phyloP scores from a whole-genome alignment of 345 rosid species.

The Garcia nutans region DNA sequence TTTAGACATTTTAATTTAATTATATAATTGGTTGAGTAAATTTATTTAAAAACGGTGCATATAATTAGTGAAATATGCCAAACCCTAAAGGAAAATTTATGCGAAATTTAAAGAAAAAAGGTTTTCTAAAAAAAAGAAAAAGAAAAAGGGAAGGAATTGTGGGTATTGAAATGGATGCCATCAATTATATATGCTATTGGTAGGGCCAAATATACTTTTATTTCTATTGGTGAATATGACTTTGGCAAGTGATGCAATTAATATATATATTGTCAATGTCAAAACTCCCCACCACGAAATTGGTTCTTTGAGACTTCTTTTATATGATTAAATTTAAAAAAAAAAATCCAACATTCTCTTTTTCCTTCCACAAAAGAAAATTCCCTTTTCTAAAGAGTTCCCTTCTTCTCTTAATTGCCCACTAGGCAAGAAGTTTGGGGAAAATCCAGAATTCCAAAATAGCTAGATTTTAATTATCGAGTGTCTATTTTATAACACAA shows the following conservation, averaged over 20 bases:
- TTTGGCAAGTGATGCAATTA: conserved; percentile 16
- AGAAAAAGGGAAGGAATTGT: background rate
- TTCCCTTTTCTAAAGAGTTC: background rate
- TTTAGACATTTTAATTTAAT: too few relatives aligned
- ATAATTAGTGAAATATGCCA: background rate
- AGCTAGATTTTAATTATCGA: too few relatives aligned
- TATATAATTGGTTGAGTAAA: background rate
- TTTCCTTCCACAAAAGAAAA: background rate
- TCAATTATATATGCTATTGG: conserved; percentile 2
- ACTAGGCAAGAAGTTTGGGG: background rate
- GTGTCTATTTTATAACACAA: too few relatives aligned
- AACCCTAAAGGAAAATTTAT: background rate
- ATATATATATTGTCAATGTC: background rate
- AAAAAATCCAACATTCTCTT: background rate
- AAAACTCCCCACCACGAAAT: background rate
- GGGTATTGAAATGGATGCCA: background rate
- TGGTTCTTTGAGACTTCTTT: background rate
- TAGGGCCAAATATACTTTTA: conserved; percentile 11
- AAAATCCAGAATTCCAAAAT: too few relatives aligned
- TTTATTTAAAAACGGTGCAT: background rate
- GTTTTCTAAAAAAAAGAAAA: too few relatives aligned
- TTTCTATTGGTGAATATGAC: conserved; percentile 12
- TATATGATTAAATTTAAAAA: background rate
- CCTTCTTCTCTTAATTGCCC: background rate
- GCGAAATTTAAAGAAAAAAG: background rate